These are phyloP conservation scores for Magnusiomyces ingens DNA, from an alignment of 1,139 yeast species.

Conservation along the genomic window DNA sequence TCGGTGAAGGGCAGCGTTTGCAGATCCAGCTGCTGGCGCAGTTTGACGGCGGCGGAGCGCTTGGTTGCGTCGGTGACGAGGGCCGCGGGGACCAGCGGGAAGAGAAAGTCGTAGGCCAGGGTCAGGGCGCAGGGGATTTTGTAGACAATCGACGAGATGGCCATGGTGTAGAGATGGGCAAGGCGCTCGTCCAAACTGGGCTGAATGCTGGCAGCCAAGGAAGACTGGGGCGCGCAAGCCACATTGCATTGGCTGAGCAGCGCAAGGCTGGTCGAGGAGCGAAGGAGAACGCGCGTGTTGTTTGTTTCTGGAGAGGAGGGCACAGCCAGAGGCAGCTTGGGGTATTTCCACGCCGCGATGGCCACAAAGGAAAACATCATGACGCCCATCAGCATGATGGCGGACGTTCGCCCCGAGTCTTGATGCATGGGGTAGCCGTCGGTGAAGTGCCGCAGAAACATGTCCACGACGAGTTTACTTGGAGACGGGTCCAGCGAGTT, in stretches of 20 bases:
- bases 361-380: constrained; percentile 2
- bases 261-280: too few relatives aligned
- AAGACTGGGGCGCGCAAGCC: too few relatives aligned
- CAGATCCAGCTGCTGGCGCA: constrained; percentile 1
- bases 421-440: constrained; percentile 2
- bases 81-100: constrained; percentile 6
- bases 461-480: not conserved
- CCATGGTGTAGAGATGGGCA: constrained; percentile 9
- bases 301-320: not conserved
- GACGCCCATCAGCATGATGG: constrained; percentile 2
- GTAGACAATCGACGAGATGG: constrained; percentile 1
- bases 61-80: constrained; percentile 1
- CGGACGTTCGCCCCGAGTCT: not conserved
- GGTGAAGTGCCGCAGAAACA: constrained; percentile 4
- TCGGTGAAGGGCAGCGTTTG: not conserved
- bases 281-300: not conserved
- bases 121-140: constrained; percentile 7
- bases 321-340: not conserved
- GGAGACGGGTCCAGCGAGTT: constrained; percentile 5
- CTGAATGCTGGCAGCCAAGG: not conserved
- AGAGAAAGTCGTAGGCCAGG: constrained; percentile 10
- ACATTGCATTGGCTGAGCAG: too few relatives aligned
- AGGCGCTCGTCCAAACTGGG: not conserved
- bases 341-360: not conserved
- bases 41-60: not conserved